Base-by-base conservation (phyloP, 805 yeast genomes). In the Sungouiella blattae region DNA sequence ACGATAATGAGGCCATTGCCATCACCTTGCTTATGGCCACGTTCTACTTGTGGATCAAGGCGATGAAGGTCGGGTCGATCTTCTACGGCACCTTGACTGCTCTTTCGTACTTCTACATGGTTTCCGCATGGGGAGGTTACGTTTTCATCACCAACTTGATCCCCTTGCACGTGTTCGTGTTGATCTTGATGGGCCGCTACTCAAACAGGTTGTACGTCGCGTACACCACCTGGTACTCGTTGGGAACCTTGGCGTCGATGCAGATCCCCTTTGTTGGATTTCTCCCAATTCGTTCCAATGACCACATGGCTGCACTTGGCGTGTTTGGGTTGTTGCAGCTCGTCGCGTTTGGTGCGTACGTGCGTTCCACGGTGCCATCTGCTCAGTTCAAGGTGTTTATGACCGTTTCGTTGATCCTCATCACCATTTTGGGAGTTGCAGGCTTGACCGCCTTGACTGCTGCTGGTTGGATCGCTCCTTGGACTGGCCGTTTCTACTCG, bases 61-160 rank as follows among this genome's bases (percentile, higher is more conserved):
- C 96, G 9, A 76, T 87, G 62, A 91, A 91, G 62, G 70, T 83
- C 26, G 99, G 98, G 30, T 86, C 96, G 1, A 80, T 89, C 12
- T 73, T 86, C 47, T 87, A 80, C 71, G 93, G 87, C 8, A 71
- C 91, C 2, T 66, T 83, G 49, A 80, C 97, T 18, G 95, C 98
- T 1, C 58, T 87, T 22, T 83, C 80, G 52, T 93, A 94, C 69
- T 93, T 94, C 64, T 93, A 93, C 73, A 93, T 93, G 99, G 99
- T 93, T 34, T 81, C 95, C 31, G 98, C 99, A 9, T 89, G 99
- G 97, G 99, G 99, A 71, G 99, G 99, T 18, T 93, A 93, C 58
- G 99, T 94, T 34, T 93, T 93, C 71, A 94, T 93, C 65, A 93
- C 99, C 40, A 93, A 93, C 67, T 79, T 94, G 72, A 87, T 93